A percentile compares a stretch with the other conserved stretches of the same genome.
phyloP scores from a whole-genome alignment of 495 filamentous ascomycete genomes.

The Xylaria castorea region DNA sequence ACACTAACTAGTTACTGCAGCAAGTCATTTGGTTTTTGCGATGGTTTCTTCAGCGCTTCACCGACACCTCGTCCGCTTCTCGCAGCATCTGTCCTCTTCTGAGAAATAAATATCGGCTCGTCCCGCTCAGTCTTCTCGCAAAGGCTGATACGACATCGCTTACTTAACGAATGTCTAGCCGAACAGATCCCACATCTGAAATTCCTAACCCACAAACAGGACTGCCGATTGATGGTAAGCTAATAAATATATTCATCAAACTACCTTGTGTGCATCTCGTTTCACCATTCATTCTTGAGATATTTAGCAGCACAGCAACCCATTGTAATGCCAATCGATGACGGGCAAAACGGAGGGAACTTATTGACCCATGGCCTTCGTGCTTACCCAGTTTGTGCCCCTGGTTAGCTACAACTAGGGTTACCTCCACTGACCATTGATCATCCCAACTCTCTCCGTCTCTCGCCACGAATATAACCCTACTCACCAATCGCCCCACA shows the following conservation, averaged over 20 bases:
- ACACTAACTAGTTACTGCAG: slow-evolving; percentile 27
- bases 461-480: slow-evolving; percentile 2
- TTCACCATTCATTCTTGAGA: too few relatives aligned
- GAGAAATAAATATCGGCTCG: slow-evolving; percentile 19
- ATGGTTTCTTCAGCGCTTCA: slow-evolving; percentile 5
- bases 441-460: slow-evolving; percentile 14
- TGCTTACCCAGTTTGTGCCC: slow-evolving; percentile 19
- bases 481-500: not conserved
- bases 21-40: not conserved
- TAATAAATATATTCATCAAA: not conserved
- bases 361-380: slow-evolving; percentile 7
- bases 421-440: not conserved
- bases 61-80: not conserved
- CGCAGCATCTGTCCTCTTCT: not conserved
- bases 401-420: not conserved
- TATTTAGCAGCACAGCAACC: too few relatives aligned
- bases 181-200: not conserved
- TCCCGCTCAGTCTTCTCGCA: not conserved
- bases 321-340: too few relatives aligned
- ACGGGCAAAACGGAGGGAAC: too few relatives aligned
- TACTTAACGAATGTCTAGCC: slow-evolving; percentile 6
- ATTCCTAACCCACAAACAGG: not conserved
- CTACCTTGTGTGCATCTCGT: slow-evolving; percentile 3
- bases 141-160: not conserved
- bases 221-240: slow-evolving; percentile 2